A percentile compares a stretch with the other conserved stretches of the same genome.
phyloP scores from a whole-genome alignment of 306 rosid genomes.

The Pachyrhizus erosus region DNA sequence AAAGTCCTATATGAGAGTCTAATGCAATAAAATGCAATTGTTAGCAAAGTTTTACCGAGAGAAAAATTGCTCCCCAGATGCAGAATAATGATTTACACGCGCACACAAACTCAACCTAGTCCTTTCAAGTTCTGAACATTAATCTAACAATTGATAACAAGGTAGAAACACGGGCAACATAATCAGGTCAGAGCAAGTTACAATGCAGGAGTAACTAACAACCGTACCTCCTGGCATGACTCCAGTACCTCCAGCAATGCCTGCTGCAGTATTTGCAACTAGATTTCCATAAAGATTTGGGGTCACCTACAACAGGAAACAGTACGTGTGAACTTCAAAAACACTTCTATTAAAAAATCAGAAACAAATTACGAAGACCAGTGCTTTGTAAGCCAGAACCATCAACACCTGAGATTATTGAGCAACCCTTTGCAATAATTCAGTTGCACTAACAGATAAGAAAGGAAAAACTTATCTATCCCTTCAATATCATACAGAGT shows the following conservation, averaged over 20 bases:
- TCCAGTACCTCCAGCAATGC: constrained; percentile 98
- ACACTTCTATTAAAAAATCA: background rate
- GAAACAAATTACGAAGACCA: constrained; percentile 1
- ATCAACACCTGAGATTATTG: constrained; percentile 1
- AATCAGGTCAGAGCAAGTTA: constrained; percentile 27
- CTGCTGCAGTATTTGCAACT: constrained; percentile 97
- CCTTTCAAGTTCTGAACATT: constrained; percentile 26
- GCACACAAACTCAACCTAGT: background rate
- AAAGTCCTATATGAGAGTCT: background rate
- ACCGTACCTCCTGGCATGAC: constrained; percentile 97
- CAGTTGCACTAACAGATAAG: constrained; percentile 4
- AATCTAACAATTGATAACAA: background rate
- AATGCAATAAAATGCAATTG: background rate
- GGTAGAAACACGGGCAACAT: background rate
- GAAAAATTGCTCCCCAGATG: background rate
- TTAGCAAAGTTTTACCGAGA: background rate
- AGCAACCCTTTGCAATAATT: constrained; percentile 5
- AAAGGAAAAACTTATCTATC: background rate
- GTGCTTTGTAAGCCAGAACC: constrained; percentile 19
- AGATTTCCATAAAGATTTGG: constrained; percentile 98
- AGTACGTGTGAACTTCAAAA: constrained; percentile 29
- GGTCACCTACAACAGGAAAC: constrained; percentile 72
- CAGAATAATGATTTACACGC: constrained; percentile 20
- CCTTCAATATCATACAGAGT: constrained; percentile 10
- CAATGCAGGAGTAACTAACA: constrained; percentile 2